phyloP scores from a whole-genome alignment of 176 grass and related monocot species.

The Saccharum officinarum region DNA sequence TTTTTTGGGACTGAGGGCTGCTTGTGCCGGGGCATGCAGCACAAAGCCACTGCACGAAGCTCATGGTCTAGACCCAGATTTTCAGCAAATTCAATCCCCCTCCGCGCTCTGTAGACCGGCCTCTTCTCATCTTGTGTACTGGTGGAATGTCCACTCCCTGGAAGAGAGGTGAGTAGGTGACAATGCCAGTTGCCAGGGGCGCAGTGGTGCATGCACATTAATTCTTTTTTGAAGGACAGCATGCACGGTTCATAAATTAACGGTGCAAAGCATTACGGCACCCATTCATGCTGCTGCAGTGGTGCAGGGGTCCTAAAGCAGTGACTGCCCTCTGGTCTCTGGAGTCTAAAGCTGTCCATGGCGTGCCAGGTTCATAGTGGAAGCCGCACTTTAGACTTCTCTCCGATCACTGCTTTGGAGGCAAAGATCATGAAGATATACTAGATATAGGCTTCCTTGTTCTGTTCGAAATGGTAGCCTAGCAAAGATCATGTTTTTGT shows the following conservation, averaged over 20 bases:
- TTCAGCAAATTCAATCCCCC: neutral
- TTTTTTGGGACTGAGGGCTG: neutral
- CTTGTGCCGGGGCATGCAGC: conserved; percentile 13
- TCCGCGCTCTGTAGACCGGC: neutral
- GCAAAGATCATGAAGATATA: neutral
- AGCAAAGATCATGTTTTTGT: neutral
- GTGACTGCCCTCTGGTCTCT: neutral
- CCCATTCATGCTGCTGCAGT: neutral
- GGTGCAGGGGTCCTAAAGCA: neutral
- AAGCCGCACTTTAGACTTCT: conserved; percentile 21
- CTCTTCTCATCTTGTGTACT: neutral
- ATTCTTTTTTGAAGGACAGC: neutral
- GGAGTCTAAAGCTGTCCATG: conserved; percentile 4
- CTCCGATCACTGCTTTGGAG: conserved; percentile 17
- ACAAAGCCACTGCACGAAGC: conserved; percentile 13
- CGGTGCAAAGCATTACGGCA: neutral
- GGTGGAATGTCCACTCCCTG: neutral
- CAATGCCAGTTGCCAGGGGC: neutral
- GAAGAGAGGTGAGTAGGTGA: neutral
- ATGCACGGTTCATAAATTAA: conserved; percentile 11
- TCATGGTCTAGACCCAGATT: neutral
- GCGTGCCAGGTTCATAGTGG: conserved; percentile 14
- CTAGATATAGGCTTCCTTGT: neutral
- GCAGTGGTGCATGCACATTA: neutral
- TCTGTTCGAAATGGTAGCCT: conserved; percentile 16